phyloP scores from a whole-genome alignment of 1,284 basidiomycete species.

The Inonotus obliquus region DNA sequence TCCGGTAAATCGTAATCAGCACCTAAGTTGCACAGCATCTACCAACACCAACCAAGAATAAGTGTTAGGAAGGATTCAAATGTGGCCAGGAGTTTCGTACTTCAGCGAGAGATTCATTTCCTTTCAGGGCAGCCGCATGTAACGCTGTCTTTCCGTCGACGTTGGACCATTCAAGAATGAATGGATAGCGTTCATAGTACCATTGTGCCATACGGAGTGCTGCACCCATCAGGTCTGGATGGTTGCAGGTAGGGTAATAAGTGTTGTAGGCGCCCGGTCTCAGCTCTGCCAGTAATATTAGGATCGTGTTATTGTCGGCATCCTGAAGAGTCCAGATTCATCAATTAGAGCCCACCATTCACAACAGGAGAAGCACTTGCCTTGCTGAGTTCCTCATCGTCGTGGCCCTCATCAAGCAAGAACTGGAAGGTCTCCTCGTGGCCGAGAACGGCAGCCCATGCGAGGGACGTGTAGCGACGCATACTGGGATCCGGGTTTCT shows the following conservation, averaged over 20 bases:
- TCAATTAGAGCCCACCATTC: background rate
- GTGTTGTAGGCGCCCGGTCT: slow-evolving; percentile 47
- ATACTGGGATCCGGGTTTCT: slow-evolving; percentile 79
- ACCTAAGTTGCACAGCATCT: slow-evolving; percentile 86
- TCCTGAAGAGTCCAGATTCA: slow-evolving; percentile 48
- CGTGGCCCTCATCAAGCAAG: slow-evolving; percentile 77
- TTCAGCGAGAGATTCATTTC: slow-evolving; percentile 83
- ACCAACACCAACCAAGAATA: slow-evolving; percentile 17
- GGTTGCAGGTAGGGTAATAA: slow-evolving; percentile 42
- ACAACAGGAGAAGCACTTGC: slow-evolving; percentile 41
- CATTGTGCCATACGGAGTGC: slow-evolving; percentile 74
- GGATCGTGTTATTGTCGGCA: slow-evolving; percentile 83
- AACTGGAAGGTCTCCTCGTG: slow-evolving; percentile 89
- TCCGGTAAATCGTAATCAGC: slow-evolving; percentile 88
- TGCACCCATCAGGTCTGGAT: slow-evolving; percentile 62
- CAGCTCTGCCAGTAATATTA: slow-evolving; percentile 81
- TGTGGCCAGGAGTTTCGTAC: slow-evolving; percentile 40
- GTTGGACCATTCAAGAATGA: slow-evolving; percentile 89
- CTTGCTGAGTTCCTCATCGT: slow-evolving; percentile 85
- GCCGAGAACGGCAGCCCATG: slow-evolving; percentile 82
- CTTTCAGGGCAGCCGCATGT: slow-evolving; percentile 83
- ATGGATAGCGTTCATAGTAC: slow-evolving; percentile 78
- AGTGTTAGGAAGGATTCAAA: slow-evolving; percentile 21
- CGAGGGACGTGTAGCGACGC: slow-evolving; percentile 77
- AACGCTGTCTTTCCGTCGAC: slow-evolving; percentile 84